Conservation (phyloP, 306 rosid species). For the Parietaria judaica region DNA sequence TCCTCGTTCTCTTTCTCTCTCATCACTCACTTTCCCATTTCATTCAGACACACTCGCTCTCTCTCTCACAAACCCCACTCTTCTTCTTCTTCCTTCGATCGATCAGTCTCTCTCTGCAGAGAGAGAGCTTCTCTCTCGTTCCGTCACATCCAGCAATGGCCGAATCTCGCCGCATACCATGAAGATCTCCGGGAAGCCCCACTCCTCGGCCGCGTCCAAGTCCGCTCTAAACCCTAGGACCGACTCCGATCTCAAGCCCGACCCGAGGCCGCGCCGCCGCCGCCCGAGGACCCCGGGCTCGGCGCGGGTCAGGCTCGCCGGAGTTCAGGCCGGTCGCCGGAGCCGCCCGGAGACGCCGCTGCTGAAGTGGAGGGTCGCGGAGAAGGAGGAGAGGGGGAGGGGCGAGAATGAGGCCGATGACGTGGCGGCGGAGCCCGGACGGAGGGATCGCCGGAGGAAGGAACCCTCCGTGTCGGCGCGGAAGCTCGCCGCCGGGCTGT, state of each 20-base stretch:
- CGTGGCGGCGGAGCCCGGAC: slow-evolving; percentile 27
- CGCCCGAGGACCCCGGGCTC: slow-evolving; percentile 29
- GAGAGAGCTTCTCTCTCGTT: neutral
- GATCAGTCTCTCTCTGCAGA: neutral
- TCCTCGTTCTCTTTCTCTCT: slow-evolving; percentile 16
- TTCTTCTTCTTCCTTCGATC: slow-evolving; percentile 9
- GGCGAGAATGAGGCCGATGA: slow-evolving; percentile 22
- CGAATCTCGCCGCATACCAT: slow-evolving; percentile 34
- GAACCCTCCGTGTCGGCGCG: slow-evolving; percentile 45
- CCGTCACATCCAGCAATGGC: slow-evolving; percentile 27
- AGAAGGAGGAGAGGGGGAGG: slow-evolving; percentile 16
- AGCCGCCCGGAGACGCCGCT: slow-evolving; percentile 83
- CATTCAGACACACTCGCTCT: slow-evolving; percentile 16
- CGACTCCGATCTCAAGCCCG: slow-evolving; percentile 64
- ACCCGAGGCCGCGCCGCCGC: slow-evolving; percentile 27
- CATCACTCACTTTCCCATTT: slow-evolving; percentile 11
- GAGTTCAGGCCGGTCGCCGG: slow-evolving; percentile 36
- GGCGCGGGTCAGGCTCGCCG: slow-evolving; percentile 28
- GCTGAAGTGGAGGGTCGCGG: slow-evolving; percentile 55
- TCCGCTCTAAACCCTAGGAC: slow-evolving; percentile 21
- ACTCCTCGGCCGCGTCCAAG: slow-evolving; percentile 21
- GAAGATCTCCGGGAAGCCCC: slow-evolving; percentile 49
- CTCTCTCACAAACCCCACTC: slow-evolving; percentile 22
- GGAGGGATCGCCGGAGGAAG: slow-evolving; percentile 29
- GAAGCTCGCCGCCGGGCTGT: slow-evolving; percentile 78